Evolutionary conservation across 2,329 filamentous ascomycete species (phyloP), one percentile per base, ranked within the genome.

Genomic region (Aspergillus sp.): DNA sequence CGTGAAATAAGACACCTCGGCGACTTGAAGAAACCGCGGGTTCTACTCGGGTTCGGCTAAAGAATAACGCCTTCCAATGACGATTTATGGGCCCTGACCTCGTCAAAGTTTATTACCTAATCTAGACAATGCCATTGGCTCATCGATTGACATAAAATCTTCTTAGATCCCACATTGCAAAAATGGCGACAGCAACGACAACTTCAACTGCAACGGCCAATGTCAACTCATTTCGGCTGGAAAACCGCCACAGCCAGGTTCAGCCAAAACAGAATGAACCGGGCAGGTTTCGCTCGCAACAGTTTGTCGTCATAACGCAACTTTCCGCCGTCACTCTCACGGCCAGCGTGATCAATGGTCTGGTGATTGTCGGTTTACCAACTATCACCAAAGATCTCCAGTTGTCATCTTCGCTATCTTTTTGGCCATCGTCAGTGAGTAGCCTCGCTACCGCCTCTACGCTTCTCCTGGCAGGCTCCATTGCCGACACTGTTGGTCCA

Each of bases 401-500:
- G 6, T 53, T 70, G 5, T 53, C 56, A 2, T 34, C 49, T 5
- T 51, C 49, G 10, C 32, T 51, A 26, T 44, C 51, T 40, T 46
- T 62, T 32, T 54, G 56, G 55, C 53, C 67, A 34, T 61, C 53
- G 5, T 60, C 60, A 27, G 60, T 45, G 42, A 57, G 27, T 26
- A 63, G 56, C 45, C 58, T 70, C 5, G 54, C 65, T 0, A 67
- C 64, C 5, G 59, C 65, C 1, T 54, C 49, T 1, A 49, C 49
- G 1, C 67, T 79, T 0, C 63, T 79, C 1, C 54, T 78, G 2
- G 66, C 69, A 3, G 76, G 76, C 3, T 72, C 76, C 4, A 57
- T 79, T 6, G 68, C 74, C 6, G 76, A 79, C 58, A 68, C 75
- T 0, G 63, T 78, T 4, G 77, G 77, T 0, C 69, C 66, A 35